phyloP scores from a whole-genome alignment of 305 asterid genomes.

The Fraxinus latifolia region DNA sequence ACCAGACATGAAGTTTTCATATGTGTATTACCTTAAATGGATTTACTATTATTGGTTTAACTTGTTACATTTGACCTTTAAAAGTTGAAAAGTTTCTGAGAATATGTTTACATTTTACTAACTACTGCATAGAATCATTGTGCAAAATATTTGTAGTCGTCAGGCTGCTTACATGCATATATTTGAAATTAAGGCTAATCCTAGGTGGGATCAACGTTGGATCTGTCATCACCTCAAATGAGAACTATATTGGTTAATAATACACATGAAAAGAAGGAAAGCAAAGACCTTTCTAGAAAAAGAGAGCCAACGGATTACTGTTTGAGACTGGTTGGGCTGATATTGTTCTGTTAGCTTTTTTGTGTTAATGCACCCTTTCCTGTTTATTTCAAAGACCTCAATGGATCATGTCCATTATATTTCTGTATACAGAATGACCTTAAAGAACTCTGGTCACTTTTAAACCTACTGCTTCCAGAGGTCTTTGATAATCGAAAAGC shows the following conservation, averaged over 20 bases:
- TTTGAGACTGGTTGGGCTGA: not conserved
- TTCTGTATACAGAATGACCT: slow-evolving; percentile 83
- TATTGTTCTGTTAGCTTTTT: not conserved
- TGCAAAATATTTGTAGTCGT: not conserved
- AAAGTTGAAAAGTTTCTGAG: slow-evolving; percentile 9
- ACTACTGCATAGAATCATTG: not conserved
- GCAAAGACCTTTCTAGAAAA: not conserved
- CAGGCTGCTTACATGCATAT: slow-evolving; percentile 5
- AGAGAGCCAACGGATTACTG: not conserved
- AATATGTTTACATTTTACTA: slow-evolving; percentile 7
- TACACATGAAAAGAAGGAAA: not conserved
- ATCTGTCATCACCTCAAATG: slow-evolving; percentile 9
- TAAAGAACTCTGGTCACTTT: slow-evolving; percentile 98
- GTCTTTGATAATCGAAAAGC: slow-evolving; percentile 97
- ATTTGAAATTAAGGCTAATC: not conserved
- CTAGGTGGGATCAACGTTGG: not conserved
- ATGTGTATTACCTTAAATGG: slow-evolving; percentile 1
- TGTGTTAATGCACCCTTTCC: slow-evolving; percentile 6
- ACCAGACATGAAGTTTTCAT: slow-evolving; percentile 10
- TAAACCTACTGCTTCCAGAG: slow-evolving; percentile 93
- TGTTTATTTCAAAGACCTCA: not conserved
- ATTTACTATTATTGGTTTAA: not conserved
- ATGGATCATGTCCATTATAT: slow-evolving; percentile 6
- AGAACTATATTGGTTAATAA: not conserved
- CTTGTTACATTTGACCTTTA: slow-evolving; percentile 1